Conservation (phyloP, 106 monocot species). For the Dendrobium catenatum region DNA sequence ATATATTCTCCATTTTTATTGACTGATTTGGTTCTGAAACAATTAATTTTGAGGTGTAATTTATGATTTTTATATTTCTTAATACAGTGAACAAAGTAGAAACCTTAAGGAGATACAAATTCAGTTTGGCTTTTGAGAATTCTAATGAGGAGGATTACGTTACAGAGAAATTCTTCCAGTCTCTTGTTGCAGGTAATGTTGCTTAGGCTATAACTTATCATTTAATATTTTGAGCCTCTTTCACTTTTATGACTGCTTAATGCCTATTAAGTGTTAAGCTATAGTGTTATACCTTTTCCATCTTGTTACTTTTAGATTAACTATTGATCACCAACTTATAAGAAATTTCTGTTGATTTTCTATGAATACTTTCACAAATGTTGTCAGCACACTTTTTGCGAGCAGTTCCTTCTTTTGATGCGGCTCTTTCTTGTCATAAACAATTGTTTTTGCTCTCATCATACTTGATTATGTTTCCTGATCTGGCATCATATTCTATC, state of each 20-base stretch:
- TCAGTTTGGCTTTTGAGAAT: constrained; percentile 95
- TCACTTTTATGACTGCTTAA: background rate
- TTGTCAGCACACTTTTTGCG: background rate
- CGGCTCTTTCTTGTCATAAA: background rate
- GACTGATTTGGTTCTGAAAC: background rate
- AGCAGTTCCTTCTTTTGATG: background rate
- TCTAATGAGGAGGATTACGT: constrained; percentile 96
- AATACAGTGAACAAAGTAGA: constrained; percentile 69
- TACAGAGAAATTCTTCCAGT: constrained; percentile 93
- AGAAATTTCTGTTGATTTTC: background rate
- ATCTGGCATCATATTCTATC: background rate
- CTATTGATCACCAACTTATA: background rate
- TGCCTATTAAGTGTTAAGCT: background rate
- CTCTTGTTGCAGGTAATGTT: constrained; percentile 76
- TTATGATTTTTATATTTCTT: background rate
- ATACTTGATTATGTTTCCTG: background rate
- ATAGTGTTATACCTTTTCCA: background rate
- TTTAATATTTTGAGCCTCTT: background rate
- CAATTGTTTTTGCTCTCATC: background rate
- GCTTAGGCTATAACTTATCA: background rate
- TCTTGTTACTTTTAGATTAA: background rate
- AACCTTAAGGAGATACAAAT: constrained; percentile 68
- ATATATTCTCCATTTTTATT: background rate
- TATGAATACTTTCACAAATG: background rate
- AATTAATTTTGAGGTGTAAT: background rate